Evolutionary conservation across 495 filamentous ascomycete species (phyloP), one percentile per base, ranked within the genome.

Genomic region (Hypoxylon subgilvum): DNA sequence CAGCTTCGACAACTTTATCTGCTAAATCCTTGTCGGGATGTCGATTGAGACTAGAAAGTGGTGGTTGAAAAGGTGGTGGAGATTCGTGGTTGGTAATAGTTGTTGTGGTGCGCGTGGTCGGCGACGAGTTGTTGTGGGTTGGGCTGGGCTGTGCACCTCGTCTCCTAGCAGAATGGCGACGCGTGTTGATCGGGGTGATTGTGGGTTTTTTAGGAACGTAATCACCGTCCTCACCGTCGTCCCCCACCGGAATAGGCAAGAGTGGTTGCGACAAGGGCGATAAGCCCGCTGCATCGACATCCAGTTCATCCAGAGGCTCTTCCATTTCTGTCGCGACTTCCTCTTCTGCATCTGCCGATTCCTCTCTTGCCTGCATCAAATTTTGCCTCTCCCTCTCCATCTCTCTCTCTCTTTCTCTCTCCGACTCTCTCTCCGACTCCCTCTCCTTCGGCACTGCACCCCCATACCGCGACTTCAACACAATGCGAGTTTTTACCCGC

Each of bases 1-100:
- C 78, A 28, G 50, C 47, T 57, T 74, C 73, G 8, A 78, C 72
- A 22, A 76, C 69, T 35, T 59, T 68, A 41, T 73, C 72, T 4
- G 69, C 51, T 12, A 71, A 38, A 32, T 75, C 72, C 42, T 61
- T 73, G 28, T 71, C 66, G 6, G 61, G 63, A 9, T 65, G 51
- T 25, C 63, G 69, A 28, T 61, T 46, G 6, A 57, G 41, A 13
- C 38, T 53, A 19, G 49, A 57, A 42, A 53, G 13, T 6, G 63
- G 42, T 3, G 56, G 30, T 17, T 36, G 41, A 17, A 60, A 61
- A 30, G 8, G 38, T 2, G 64, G 34, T 43, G 53, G 38, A 32
- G 13, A 52, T 3, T 21, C n/a, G n/a, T n/a, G n/a, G n/a, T n/a
- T n/a, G n/a, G n/a, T n/a, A n/a, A n/a, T n/a, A n/a, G n/a, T n/a